phyloP scores from a whole-genome alignment of 2,329 filamentous ascomycete species.

The Drechslera avenae region DNA sequence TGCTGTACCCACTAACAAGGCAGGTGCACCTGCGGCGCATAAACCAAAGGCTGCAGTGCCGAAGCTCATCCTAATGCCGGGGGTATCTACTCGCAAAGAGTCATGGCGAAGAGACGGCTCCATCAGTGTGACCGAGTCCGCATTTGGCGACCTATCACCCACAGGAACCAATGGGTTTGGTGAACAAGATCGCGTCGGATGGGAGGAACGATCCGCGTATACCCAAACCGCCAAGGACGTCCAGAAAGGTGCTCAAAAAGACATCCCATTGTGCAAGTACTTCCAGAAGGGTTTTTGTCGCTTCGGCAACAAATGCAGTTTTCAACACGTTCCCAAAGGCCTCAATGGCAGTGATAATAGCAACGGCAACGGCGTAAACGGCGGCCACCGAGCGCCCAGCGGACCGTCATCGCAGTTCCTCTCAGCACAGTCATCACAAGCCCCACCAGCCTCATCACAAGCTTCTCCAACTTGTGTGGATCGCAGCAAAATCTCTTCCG shows the following conservation, averaged over 20 bases:
- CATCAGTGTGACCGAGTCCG: constrained; percentile 7
- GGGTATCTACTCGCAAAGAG: constrained; percentile 8
- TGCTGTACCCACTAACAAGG: constrained; percentile 7
- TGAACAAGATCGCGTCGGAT: constrained; percentile 10
- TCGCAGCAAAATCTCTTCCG: constrained; percentile 21
- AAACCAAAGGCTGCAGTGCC: constrained; percentile 8
- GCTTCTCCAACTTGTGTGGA: background rate
- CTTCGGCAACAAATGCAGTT: constrained; percentile 30
- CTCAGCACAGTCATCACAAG: background rate
- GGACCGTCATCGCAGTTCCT: background rate
- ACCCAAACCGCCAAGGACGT: constrained; percentile 1
- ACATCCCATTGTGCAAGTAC: constrained; percentile 23
- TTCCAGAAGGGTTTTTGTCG: constrained; percentile 35
- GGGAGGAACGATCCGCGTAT: constrained; percentile 3
- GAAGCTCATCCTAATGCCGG: constrained; percentile 1
- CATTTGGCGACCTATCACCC: constrained; percentile 3
- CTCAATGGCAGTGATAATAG: background rate
- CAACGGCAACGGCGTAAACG: background rate
- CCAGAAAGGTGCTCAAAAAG: background rate
- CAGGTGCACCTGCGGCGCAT: background rate
- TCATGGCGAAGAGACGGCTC: constrained; percentile 15
- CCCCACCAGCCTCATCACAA: background rate
- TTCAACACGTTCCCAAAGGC: constrained; percentile 18
- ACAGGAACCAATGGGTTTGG: constrained; percentile 9
- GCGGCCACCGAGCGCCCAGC: background rate